A percentile compares a stretch with the other conserved stretches of the same genome.
phyloP scores from a whole-genome alignment of 495 filamentous ascomycete species.

The Entonaema liquescens region DNA sequence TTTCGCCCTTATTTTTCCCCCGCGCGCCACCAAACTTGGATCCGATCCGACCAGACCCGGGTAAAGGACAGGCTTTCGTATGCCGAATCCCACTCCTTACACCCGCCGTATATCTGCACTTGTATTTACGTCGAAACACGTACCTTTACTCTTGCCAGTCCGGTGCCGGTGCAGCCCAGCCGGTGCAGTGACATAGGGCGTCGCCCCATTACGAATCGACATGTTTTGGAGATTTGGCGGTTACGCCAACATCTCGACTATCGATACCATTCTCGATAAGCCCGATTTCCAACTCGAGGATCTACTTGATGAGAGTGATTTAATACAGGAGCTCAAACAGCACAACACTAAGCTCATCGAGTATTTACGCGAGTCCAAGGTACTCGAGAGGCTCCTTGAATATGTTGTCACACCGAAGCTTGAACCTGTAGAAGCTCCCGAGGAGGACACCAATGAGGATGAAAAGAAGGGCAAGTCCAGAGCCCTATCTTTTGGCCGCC shows the following conservation, averaged over 20 bases:
- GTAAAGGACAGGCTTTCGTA: slow-evolving; percentile 21
- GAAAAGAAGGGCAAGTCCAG: slow-evolving; percentile 60
- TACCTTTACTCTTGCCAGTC: slow-evolving; percentile 3
- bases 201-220: slow-evolving; percentile 54
- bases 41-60: slow-evolving; percentile 3
- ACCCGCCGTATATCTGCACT: slow-evolving; percentile 5
- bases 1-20: slow-evolving; percentile 4
- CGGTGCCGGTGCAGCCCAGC: slow-evolving; percentile 30
- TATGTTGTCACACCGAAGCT: slow-evolving; percentile 86
- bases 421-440: slow-evolving; percentile 63
- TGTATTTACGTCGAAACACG: neutral
- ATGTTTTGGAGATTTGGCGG: slow-evolving; percentile 99
- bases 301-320: slow-evolving; percentile 91
- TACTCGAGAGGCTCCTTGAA: slow-evolving; percentile 86
- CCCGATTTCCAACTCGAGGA: slow-evolving; percentile 94
- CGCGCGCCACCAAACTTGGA: neutral
- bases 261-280: slow-evolving; percentile 96
- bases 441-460: slow-evolving; percentile 68
- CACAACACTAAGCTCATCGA: slow-evolving; percentile 98
- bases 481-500: slow-evolving; percentile 58
- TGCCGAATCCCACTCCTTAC: slow-evolving; percentile 24
- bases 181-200: slow-evolving; percentile 54
- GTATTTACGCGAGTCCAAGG: slow-evolving; percentile 86
- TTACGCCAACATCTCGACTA: slow-evolving; percentile 94
- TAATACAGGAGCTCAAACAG: slow-evolving; percentile 97